These are phyloP conservation scores for Isoetes taiwanensis DNA, from an alignment of 75 land plant genomes.

Conservation along the genomic window DNA sequence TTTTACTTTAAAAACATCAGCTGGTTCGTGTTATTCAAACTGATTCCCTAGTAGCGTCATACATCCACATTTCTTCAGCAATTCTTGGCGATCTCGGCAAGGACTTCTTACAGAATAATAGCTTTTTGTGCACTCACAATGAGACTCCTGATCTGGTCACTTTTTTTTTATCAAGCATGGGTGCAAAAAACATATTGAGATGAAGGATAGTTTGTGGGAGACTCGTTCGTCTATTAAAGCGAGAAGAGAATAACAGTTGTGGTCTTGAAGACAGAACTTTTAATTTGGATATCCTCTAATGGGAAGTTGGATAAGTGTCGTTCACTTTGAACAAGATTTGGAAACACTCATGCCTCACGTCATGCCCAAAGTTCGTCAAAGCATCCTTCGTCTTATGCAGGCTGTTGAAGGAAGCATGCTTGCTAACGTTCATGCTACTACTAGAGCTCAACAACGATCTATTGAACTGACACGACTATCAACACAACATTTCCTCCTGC, in stretches of 20 bases:
- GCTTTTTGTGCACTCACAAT: slow-evolving; percentile 47
- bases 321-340: too few species aligned
- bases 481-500: too few species aligned
- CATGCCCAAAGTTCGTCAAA: too few species aligned
- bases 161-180: slow-evolving; percentile 11
- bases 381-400: too few species aligned
- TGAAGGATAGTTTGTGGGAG: slow-evolving; percentile 14
- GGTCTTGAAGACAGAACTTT: slow-evolving; percentile 39
- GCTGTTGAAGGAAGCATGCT: too few species aligned
- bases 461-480: too few species aligned
- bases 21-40: slow-evolving; percentile 85
- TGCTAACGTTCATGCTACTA: too few species aligned
- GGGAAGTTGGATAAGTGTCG: too few species aligned
- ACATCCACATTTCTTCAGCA: too few species aligned
- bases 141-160: slow-evolving; percentile 26
- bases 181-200: slow-evolving; percentile 10
- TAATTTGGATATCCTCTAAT: too few species aligned
- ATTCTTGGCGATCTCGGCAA: slow-evolving; percentile 41
- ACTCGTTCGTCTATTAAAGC: slow-evolving; percentile 40
- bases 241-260: slow-evolving; percentile 37
- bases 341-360: too few species aligned
- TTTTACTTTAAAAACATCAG: slow-evolving; percentile 17
- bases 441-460: too few species aligned
- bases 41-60: slow-evolving; percentile 23
- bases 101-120: slow-evolving; percentile 43